These are phyloP conservation scores for Mrakia gelida DNA, from an alignment of 768 basidiomycete species.

Conservation along the genomic window DNA sequence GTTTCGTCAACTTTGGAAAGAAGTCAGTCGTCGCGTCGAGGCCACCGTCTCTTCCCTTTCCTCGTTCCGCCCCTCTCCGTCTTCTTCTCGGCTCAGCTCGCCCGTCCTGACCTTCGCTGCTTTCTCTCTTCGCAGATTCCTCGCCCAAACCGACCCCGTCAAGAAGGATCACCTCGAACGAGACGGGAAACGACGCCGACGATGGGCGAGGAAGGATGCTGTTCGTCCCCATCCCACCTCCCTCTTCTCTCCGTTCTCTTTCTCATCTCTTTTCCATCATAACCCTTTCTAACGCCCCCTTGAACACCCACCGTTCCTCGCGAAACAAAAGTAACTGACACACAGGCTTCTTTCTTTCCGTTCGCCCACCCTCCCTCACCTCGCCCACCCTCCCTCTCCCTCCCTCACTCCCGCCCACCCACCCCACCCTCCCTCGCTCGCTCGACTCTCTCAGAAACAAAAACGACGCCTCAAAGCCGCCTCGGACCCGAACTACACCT, in stretches of 20 bases:
- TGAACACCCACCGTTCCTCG: background rate
- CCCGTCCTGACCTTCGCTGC: background rate
- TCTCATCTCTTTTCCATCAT: no score
- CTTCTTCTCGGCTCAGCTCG: no score
- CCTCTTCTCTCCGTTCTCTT: background rate
- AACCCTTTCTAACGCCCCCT: background rate
- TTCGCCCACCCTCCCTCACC: background rate
- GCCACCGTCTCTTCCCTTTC: background rate
- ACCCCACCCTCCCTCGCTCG: background rate
- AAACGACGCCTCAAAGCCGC: constrained; percentile 39
- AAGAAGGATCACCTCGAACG: constrained; percentile 35
- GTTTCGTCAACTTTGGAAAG: constrained; percentile 9
- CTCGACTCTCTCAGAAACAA: constrained; percentile 38
- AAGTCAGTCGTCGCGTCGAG: constrained; percentile 13
- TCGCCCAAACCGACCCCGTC: constrained; percentile 37
- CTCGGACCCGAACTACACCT: constrained; percentile 30
- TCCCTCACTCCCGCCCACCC: background rate
- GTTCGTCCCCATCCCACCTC: background rate
- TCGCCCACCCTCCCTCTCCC: background rate
- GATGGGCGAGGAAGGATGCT: constrained; percentile 10
- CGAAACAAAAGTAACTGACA: background rate
- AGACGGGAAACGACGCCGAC: constrained; percentile 38
- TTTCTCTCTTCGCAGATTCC: constrained; percentile 23
- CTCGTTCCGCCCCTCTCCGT: background rate
- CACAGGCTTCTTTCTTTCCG: no score